A percentile compares a stretch with the other conserved stretches of the same genome.
phyloP scores from a whole-genome alignment of 495 filamentous ascomycete species.

The Patellaria atrata region DNA sequence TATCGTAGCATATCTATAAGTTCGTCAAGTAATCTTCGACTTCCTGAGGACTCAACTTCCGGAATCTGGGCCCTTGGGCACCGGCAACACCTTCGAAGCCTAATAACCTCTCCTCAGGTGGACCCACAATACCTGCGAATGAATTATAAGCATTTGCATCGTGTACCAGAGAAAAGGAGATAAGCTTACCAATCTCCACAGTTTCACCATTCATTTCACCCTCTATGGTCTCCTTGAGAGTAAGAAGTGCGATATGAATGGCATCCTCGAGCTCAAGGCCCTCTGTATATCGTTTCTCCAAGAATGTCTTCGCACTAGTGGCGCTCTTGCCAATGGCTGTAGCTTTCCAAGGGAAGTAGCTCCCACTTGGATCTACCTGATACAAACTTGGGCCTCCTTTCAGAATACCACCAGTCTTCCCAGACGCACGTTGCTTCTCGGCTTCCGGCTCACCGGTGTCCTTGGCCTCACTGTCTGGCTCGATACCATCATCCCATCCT shows the following conservation, averaged over 20 bases:
- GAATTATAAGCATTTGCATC: slow-evolving; percentile 25
- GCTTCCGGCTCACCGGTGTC: slow-evolving; percentile 33
- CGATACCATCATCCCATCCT: slow-evolving; percentile 93
- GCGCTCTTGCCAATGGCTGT: slow-evolving; percentile 98
- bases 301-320: slow-evolving; percentile 93
- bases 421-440: slow-evolving; percentile 51
- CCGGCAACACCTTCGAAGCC: slow-evolving; percentile 88
- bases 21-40: slow-evolving; percentile 99
- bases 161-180: not conserved
- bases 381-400: slow-evolving; percentile 96
- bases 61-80: slow-evolving; percentile 79
- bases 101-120: slow-evolving; percentile 80
- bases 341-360: slow-evolving; percentile 98
- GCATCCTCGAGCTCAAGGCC: slow-evolving; percentile 96
- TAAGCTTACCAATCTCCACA: slow-evolving; percentile 79
- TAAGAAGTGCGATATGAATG: slow-evolving; percentile 94
- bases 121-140: slow-evolving; percentile 95
- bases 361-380: slow-evolving; percentile 93
- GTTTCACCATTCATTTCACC: slow-evolving; percentile 99
- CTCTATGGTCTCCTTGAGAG: slow-evolving; percentile 97
- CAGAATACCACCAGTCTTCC: slow-evolving; percentile 85
- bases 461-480: slow-evolving; percentile 52
- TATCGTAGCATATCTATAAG: slow-evolving; percentile 53
- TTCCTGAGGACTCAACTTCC: slow-evolving; percentile 91
- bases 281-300: slow-evolving; percentile 97